Evolutionary conservation across 805 yeast genomes (phyloP).

Genomic region (Spathaspora arborariae): DNA sequence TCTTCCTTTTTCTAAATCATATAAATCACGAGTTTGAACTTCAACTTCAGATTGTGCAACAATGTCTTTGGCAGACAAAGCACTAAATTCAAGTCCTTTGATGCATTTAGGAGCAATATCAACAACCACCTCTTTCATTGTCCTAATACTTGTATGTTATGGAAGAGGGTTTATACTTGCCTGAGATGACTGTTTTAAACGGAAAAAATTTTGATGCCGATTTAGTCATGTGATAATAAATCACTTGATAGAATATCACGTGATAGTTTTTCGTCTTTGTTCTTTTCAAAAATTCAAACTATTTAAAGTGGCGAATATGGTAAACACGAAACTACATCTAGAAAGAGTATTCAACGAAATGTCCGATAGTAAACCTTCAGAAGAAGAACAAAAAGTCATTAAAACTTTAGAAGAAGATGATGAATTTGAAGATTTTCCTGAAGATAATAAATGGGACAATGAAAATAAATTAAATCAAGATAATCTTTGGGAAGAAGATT

Average conservation of each 20-base stretch:
- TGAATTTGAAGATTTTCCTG: conserved; percentile 96
- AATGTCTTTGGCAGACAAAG: conserved; percentile 87
- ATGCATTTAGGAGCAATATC: conserved; percentile 89
- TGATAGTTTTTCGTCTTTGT: background rate
- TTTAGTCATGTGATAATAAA: background rate
- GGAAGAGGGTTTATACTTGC: background rate
- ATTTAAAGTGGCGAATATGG: background rate
- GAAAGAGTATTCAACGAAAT: too few relatives aligned
- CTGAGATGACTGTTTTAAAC: background rate
- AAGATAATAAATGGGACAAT: conserved; percentile 71
- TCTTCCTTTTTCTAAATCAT: conserved; percentile 86
- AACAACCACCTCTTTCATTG: conserved; percentile 49
- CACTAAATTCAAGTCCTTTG: conserved; percentile 87
- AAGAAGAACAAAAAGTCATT: conserved; percentile 40
- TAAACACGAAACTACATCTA: too few relatives aligned
- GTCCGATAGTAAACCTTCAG: conserved; percentile 7
- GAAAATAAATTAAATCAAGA: conserved; percentile 49
- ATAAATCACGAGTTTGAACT: conserved; percentile 84
- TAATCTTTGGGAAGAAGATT: conserved; percentile 91
- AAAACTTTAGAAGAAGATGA: conserved; percentile 92
- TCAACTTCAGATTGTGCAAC: conserved; percentile 94
- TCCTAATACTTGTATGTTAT: background rate
- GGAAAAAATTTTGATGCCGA: background rate
- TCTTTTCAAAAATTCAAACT: too few relatives aligned
- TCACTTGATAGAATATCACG: background rate